phyloP scores from a whole-genome alignment of 2,329 filamentous ascomycete genomes.

The Cadophora sp. region DNA sequence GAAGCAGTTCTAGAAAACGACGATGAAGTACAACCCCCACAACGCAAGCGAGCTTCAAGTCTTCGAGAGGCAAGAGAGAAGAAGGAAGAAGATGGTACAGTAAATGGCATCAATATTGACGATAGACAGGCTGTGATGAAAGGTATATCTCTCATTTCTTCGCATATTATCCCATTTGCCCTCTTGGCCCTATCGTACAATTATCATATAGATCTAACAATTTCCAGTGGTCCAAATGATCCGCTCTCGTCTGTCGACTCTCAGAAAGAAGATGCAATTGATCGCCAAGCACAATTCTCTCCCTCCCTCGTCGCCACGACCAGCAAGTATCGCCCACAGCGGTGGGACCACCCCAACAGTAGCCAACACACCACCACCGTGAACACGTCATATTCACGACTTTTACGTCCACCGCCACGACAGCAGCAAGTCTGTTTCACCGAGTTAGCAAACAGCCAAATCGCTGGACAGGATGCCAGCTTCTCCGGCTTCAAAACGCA shows the following conservation, averaged over 20 bases:
- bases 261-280: slow-evolving; percentile 66
- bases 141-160: slow-evolving; percentile 57
- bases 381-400: slow-evolving; percentile 12
- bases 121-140: slow-evolving; percentile 77
- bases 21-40: slow-evolving; percentile 59
- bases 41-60: slow-evolving; percentile 49
- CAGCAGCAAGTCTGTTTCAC: slow-evolving; percentile 7
- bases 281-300: slow-evolving; percentile 56
- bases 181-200: slow-evolving; percentile 27
- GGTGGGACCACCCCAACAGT: slow-evolving; percentile 44
- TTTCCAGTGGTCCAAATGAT: slow-evolving; percentile 67
- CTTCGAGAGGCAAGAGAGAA: slow-evolving; percentile 50
- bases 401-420: background rate
- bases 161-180: slow-evolving; percentile 3
- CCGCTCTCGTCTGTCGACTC: slow-evolving; percentile 57
- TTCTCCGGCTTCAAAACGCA: background rate
- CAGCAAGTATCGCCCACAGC: slow-evolving; percentile 39
- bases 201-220: slow-evolving; percentile 38
- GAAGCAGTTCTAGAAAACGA: slow-evolving; percentile 92
- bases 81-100: slow-evolving; percentile 55
- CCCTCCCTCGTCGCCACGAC: slow-evolving; percentile 40
- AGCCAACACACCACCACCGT: slow-evolving; percentile 42
- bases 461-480: slow-evolving; percentile 16
- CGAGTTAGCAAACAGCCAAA: background rate
- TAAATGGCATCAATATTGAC: slow-evolving; percentile 66